Percentiles rank a stretch among this genome's conserved stretches.
These are phyloP conservation scores for Chaetomium olivaceum DNA, from an alignment of 2,329 filamentous ascomycete genomes.

Conservation along the genomic window DNA sequence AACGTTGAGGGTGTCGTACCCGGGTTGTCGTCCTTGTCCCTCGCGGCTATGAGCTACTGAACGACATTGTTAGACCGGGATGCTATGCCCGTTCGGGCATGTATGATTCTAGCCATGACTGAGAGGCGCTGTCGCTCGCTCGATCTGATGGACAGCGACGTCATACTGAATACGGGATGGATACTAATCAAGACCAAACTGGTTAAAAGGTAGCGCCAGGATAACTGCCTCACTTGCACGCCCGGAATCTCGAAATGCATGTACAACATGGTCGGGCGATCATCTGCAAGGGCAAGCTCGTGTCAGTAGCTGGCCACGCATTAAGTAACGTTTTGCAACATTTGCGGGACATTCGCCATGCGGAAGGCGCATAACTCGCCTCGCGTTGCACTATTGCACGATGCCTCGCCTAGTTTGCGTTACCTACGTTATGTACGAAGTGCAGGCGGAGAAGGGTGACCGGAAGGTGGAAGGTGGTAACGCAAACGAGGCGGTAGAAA, in stretches of 20 bases:
- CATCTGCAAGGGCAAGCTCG: constrained; percentile 12
- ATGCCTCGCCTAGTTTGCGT: neutral
- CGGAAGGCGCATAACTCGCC: neutral
- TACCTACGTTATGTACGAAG: neutral
- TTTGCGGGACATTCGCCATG: neutral
- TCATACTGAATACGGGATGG: neutral
- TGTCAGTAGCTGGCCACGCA: constrained; percentile 22
- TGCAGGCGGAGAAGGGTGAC: neutral
- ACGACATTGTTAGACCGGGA: neutral
- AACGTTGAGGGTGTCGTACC: neutral
- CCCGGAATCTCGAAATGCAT: neutral
- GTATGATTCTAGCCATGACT: neutral
- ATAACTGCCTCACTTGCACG: neutral
- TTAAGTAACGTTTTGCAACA: constrained; percentile 7
- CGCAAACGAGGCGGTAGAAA: neutral
- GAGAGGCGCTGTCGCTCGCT: too few relatives aligned
- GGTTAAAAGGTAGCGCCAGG: too few relatives aligned
- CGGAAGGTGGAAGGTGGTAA: neutral
- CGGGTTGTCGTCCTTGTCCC: neutral
- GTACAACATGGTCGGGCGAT: neutral
- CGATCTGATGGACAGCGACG: too few relatives aligned
- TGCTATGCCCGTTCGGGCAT: neutral
- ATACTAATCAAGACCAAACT: neutral
- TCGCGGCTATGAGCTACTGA: neutral
- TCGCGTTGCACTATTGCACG: neutral